Evolutionary conservation across 2,329 filamentous ascomycete genomes (phyloP).

Genomic region (Phyllosticta capitalensis): DNA sequence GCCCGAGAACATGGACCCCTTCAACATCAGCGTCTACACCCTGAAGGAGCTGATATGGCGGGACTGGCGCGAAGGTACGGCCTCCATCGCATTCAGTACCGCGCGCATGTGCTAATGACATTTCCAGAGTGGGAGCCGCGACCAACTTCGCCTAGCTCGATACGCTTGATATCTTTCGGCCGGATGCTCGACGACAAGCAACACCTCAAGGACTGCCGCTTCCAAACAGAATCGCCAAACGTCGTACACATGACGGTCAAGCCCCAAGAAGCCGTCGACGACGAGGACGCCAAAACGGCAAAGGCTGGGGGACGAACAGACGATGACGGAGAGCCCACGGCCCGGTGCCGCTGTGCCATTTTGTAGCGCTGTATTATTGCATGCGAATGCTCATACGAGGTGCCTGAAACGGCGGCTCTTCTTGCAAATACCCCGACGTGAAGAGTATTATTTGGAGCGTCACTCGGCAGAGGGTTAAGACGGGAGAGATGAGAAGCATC

Average conservation of each 20-base stretch:
- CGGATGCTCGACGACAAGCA: conserved; percentile 85
- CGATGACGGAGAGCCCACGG: conserved; percentile 47
- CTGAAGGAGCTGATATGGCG: conserved; percentile 88
- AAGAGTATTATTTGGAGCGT: not conserved
- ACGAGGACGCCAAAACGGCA: conserved; percentile 63
- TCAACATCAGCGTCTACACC: conserved; percentile 85
- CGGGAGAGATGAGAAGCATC: not conserved
- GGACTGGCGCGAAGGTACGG: conserved; percentile 71
- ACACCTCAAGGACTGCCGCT: conserved; percentile 70
- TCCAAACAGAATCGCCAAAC: conserved; percentile 64
- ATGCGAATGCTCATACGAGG: not conserved
- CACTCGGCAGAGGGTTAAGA: not conserved
- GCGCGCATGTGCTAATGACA: not conserved
- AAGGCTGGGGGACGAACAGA: conserved; percentile 41
- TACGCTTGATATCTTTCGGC: conserved; percentile 85
- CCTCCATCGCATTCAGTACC: not conserved
- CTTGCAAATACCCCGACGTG: not conserved
- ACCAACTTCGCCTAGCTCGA: conserved; percentile 78
- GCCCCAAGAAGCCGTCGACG: conserved; percentile 73
- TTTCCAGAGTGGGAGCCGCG: conserved; percentile 69
- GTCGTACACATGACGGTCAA: conserved; percentile 93
- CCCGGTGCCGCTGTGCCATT: conserved; percentile 57
- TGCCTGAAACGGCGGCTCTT: not conserved
- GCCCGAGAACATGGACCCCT: conserved; percentile 69
- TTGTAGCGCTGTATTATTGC: conserved; percentile 35